These are phyloP conservation scores for Tulasnella sp. DNA, from an alignment of 768 basidiomycete species.

Conservation along the genomic window DNA sequence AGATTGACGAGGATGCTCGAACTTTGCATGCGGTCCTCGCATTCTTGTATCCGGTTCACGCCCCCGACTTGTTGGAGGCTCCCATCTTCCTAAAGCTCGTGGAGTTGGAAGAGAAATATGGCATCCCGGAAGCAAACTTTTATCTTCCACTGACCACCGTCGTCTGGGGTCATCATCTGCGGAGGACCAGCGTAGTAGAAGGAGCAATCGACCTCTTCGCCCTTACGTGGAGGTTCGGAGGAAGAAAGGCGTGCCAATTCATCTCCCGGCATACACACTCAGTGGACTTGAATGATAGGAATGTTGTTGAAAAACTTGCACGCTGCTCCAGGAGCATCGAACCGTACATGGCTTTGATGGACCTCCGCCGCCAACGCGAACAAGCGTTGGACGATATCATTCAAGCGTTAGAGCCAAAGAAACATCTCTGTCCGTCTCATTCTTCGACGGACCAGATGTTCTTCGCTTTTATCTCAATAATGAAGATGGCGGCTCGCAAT, in stretches of 20 bases:
- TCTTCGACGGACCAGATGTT: not conserved
- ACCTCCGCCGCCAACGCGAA: constrained; percentile 6
- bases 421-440: not conserved
- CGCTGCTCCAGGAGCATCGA: not conserved
- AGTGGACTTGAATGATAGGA: constrained; percentile 6
- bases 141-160: not conserved
- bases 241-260: not conserved
- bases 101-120: not conserved
- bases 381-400: not conserved
- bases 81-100: not conserved
- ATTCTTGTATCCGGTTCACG: not conserved
- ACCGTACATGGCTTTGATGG: constrained; percentile 1
- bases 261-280: constrained; percentile 9
- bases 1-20: not conserved
- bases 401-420: not conserved
- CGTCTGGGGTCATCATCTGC: not conserved
- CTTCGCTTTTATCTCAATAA: not conserved
- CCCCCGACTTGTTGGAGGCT: not conserved
- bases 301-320: not conserved
- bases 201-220: not conserved
- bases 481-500: not conserved
- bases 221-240: constrained; percentile 11
- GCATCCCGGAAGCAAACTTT: not conserved
- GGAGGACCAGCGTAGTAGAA: not conserved
- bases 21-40: not conserved